Percentiles rank a stretch among this genome's conserved stretches.
Conservation (phyloP, 192 early-diverging fungal genomes). For the Coemansia sp. region DNA sequence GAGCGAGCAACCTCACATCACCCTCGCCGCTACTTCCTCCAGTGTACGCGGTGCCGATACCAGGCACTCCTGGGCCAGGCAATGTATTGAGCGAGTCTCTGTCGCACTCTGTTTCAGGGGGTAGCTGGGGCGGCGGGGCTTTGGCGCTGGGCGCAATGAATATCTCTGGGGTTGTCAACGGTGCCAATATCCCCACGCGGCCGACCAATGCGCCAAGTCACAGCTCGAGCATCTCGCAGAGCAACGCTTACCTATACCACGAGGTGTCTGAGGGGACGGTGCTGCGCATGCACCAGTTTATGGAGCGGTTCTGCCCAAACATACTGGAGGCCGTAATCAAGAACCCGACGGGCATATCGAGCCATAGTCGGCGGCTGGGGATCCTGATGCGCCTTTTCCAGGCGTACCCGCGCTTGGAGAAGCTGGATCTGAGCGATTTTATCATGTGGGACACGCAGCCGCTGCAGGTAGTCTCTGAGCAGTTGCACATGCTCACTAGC, state of each 20-base stretch:
- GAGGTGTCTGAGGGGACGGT: constrained; percentile 53
- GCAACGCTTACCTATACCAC: constrained; percentile 29
- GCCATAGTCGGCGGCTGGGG: constrained; percentile 37
- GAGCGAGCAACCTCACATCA: constrained; percentile 18
- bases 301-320: constrained; percentile 51
- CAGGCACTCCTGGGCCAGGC: constrained; percentile 48
- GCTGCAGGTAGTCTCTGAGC: constrained; percentile 37
- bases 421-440: constrained; percentile 51
- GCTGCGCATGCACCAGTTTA: constrained; percentile 51
- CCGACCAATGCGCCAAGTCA: constrained; percentile 15
- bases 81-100: constrained; percentile 49
- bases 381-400: constrained; percentile 45
- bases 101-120: constrained; percentile 21
- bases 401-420: constrained; percentile 49
- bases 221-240: constrained; percentile 12
- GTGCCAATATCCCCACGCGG: constrained; percentile 17
- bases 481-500: constrained; percentile 32
- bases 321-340: constrained; percentile 40
- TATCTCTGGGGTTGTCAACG: constrained; percentile 10
- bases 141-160: constrained; percentile 29
- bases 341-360: constrained; percentile 50
- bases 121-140: constrained; percentile 36
- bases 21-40: constrained; percentile 49
- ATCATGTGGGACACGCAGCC: constrained; percentile 56
- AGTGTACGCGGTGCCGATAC: constrained; percentile 46